phyloP scores from a whole-genome alignment of 1,284 basidiomycete genomes.

The Psilocybe mexicana region DNA sequence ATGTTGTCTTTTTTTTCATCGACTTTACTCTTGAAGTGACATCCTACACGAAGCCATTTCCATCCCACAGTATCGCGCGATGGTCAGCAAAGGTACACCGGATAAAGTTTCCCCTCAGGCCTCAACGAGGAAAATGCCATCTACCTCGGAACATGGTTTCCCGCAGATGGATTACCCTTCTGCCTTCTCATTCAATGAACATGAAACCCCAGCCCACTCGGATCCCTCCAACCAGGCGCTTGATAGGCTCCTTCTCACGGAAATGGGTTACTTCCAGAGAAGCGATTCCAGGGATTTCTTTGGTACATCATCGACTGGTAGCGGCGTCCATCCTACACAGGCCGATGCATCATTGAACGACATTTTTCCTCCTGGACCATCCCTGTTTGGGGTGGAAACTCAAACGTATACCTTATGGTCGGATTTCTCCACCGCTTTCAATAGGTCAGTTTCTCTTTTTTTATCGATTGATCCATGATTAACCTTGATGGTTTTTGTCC shows the following conservation, averaged over 20 bases:
- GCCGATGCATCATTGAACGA: too few species aligned
- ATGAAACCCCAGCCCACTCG: neutral
- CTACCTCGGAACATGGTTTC: neutral
- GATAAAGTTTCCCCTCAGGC: neutral
- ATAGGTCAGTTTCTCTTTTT: too few species aligned
- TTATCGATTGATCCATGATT: too few species aligned
- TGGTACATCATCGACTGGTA: neutral
- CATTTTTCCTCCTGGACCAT: too few species aligned
- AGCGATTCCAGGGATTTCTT: neutral
- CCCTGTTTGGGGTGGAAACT: too few species aligned
- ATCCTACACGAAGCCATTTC: conserved; percentile 24
- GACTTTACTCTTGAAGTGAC: conserved; percentile 20
- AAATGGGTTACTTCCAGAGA: conserved; percentile 24
- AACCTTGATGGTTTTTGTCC: too few species aligned
- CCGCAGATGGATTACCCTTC: neutral
- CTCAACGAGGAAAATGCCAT: neutral
- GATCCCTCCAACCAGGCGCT: conserved; percentile 23
- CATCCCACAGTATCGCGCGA: conserved; percentile 15
- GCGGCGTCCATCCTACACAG: too few species aligned
- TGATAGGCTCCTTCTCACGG: conserved; percentile 21
- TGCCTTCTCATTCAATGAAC: neutral
- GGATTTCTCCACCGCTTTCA: too few species aligned
- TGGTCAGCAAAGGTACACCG: conserved; percentile 1
- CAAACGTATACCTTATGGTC: too few species aligned
- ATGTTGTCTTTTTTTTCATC: neutral